A percentile compares a stretch with the other conserved stretches of the same genome.
phyloP scores from a whole-genome alignment of 805 yeast genomes.

The Cyberlindnera euphorbiiphila region DNA sequence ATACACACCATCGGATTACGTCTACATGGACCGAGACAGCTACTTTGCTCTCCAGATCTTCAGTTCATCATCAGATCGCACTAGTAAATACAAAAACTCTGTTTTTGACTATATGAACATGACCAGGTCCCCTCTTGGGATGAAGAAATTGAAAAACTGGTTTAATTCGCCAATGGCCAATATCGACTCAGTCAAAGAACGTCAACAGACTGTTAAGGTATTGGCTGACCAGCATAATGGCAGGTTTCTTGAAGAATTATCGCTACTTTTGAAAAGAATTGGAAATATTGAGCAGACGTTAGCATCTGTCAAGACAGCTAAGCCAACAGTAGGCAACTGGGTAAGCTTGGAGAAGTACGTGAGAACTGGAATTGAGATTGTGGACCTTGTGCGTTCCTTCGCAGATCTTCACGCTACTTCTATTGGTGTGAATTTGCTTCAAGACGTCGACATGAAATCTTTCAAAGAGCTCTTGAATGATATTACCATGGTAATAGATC shows the following conservation, averaged over 20 bases:
- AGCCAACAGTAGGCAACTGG: slow-evolving; percentile 30
- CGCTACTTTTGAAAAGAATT: slow-evolving; percentile 22
- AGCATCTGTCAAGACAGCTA: slow-evolving; percentile 26
- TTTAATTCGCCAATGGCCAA: slow-evolving; percentile 33
- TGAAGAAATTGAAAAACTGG: slow-evolving; percentile 31
- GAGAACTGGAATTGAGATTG: slow-evolving; percentile 18
- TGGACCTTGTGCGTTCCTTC: background rate
- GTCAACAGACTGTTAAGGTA: slow-evolving; percentile 29
- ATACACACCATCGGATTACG: slow-evolving; percentile 8
- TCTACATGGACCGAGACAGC: slow-evolving; percentile 30
- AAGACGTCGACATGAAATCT: slow-evolving; percentile 9
- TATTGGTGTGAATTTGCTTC: slow-evolving; percentile 18
- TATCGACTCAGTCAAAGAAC: slow-evolving; percentile 25
- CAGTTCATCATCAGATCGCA: slow-evolving; percentile 6
- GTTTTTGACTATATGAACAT: slow-evolving; percentile 24
- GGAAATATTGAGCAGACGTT: slow-evolving; percentile 29
- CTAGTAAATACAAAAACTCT: slow-evolving; percentile 10
- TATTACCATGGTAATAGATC: slow-evolving; percentile 33
- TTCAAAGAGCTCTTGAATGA: slow-evolving; percentile 16
- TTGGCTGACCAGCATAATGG: slow-evolving; percentile 25
- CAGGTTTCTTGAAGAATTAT: slow-evolving; percentile 22
- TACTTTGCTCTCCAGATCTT: slow-evolving; percentile 28
- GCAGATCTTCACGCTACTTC: background rate
- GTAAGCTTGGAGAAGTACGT: slow-evolving; percentile 26
- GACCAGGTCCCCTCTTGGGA: slow-evolving; percentile 31